phyloP scores from a whole-genome alignment of 768 basidiomycete species.

The Calocera cornea region DNA sequence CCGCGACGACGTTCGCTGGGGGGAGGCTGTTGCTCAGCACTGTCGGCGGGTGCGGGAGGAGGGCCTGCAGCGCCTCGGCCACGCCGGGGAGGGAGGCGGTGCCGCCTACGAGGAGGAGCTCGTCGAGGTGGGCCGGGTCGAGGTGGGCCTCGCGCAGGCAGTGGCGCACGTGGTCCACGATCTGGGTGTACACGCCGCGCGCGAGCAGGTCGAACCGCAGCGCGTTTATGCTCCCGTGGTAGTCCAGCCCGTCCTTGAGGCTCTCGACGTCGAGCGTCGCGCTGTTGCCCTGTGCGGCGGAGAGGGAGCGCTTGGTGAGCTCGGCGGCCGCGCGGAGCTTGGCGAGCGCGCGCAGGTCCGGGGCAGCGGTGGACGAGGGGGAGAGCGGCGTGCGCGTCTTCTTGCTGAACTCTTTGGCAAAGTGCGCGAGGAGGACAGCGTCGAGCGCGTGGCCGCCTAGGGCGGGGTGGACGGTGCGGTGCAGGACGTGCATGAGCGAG shows the following conservation, averaged over 20 bases:
- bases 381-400: conserved; percentile 72
- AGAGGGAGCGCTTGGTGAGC: conserved; percentile 85
- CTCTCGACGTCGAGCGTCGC: conserved; percentile 89
- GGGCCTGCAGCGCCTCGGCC: conserved; percentile 38
- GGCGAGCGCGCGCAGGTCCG: conserved; percentile 77
- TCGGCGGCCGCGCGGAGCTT: conserved; percentile 87
- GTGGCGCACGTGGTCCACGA: conserved; percentile 37
- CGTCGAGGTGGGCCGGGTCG: conserved; percentile 57
- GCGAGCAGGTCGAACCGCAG: conserved; percentile 53
- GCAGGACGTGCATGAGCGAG: conserved; percentile 56
- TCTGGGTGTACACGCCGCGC: conserved; percentile 43
- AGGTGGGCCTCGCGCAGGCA: conserved; percentile 40
- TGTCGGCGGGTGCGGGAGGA: conserved; percentile 43
- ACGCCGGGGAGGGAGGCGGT: conserved; percentile 62
- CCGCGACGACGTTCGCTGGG: conserved; percentile 61
- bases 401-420: conserved; percentile 92
- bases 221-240: conserved; percentile 54
- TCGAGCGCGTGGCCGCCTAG: conserved; percentile 64
- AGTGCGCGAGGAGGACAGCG: conserved; percentile 73
- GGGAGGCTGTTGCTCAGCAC: conserved; percentile 58
- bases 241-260: conserved; percentile 86
- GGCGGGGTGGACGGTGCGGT: conserved; percentile 25
- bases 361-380: conserved; percentile 36
- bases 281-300: conserved; percentile 70
- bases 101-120: conserved; percentile 70